A percentile compares a stretch with the other conserved stretches of the same genome.
phyloP scores from a whole-genome alignment of 2,329 filamentous ascomycete genomes.

The Chrysosporium keratinophilum region DNA sequence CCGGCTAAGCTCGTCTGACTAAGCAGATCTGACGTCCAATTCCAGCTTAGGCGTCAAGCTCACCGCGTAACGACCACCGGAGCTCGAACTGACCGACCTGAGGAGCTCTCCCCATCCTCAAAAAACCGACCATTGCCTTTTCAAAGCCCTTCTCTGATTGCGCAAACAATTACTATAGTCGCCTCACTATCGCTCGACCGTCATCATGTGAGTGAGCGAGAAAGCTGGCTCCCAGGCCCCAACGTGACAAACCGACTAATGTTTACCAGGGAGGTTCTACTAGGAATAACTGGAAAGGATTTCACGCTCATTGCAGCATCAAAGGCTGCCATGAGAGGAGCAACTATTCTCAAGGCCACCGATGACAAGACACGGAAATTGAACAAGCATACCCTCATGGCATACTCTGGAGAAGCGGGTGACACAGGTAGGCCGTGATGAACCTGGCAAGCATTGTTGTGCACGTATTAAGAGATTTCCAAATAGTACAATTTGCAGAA shows the following conservation, averaged over 20 bases:
- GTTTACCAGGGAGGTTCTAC: conserved; percentile 73
- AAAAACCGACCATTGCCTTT: background rate
- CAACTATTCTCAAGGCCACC: conserved; percentile 83
- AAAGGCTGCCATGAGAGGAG: conserved; percentile 95
- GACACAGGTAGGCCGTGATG: conserved; percentile 60
- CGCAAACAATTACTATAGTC: background rate
- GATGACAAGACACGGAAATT: conserved; percentile 94
- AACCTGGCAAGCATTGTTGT: background rate
- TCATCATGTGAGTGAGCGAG: conserved; percentile 6
- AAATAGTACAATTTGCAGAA: conserved; percentile 89
- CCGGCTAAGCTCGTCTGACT: background rate
- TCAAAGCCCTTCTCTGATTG: background rate
- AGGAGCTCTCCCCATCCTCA: background rate
- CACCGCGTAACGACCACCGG: conserved; percentile 5
- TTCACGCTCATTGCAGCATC: conserved; percentile 96
- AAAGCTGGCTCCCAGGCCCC: background rate
- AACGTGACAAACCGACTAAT: conserved; percentile 12
- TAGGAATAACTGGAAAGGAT: conserved; percentile 98
- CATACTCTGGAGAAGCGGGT: conserved; percentile 89
- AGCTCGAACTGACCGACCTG: background rate
- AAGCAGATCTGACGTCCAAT: background rate
- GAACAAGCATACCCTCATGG: conserved; percentile 90
- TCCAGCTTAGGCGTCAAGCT: conserved; percentile 10
- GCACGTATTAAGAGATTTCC: background rate
- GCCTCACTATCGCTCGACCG: background rate